phyloP scores from a whole-genome alignment of 257 asterid species.

The Jacaranda mimosifolia region DNA sequence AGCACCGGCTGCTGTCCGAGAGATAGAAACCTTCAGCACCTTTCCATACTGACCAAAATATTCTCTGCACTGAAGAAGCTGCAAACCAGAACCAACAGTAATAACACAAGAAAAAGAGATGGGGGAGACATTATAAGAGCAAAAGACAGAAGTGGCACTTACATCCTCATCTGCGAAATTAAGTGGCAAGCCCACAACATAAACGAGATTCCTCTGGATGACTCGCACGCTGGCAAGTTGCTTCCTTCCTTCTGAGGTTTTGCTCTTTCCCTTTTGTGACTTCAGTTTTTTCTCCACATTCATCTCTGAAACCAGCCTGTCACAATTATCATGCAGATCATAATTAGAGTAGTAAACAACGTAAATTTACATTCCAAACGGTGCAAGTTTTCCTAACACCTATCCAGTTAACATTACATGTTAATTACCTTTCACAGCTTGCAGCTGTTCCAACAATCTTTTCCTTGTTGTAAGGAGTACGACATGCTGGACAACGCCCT shows the following conservation, averaged over 20 bases:
- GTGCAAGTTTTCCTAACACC: slow-evolving; percentile 14
- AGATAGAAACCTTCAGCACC: slow-evolving; percentile 90
- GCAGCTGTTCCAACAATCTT: slow-evolving; percentile 90
- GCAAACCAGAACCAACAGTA: slow-evolving; percentile 35
- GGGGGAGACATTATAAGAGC: not conserved
- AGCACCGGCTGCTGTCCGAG: slow-evolving; percentile 90
- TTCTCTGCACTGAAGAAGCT: slow-evolving; percentile 88
- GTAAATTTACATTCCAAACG: slow-evolving; percentile 1
- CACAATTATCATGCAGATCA: slow-evolving; percentile 16
- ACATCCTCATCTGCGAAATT: slow-evolving; percentile 95
- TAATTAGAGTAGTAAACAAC: slow-evolving; percentile 24
- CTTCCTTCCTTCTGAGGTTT: slow-evolving; percentile 84
- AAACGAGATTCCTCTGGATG: slow-evolving; percentile 92
- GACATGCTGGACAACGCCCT: slow-evolving; percentile 99
- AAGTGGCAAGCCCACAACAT: slow-evolving; percentile 92
- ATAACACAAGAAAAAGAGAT: slow-evolving; percentile 25
- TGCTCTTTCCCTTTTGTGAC: slow-evolving; percentile 83
- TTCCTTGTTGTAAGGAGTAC: slow-evolving; percentile 93
- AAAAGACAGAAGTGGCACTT: slow-evolving; percentile 22
- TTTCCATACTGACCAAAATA: slow-evolving; percentile 94
- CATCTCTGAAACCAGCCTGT: slow-evolving; percentile 83
- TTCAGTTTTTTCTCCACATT: slow-evolving; percentile 73
- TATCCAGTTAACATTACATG: slow-evolving; percentile 28
- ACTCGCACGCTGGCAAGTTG: slow-evolving; percentile 90
- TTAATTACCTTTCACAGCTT: slow-evolving; percentile 72